A percentile compares a stretch with the other conserved stretches of the same genome.
Evolutionary conservation across 2,329 filamentous ascomycete genomes (phyloP).

Genomic region (Chrysosporium keratinophilum): DNA sequence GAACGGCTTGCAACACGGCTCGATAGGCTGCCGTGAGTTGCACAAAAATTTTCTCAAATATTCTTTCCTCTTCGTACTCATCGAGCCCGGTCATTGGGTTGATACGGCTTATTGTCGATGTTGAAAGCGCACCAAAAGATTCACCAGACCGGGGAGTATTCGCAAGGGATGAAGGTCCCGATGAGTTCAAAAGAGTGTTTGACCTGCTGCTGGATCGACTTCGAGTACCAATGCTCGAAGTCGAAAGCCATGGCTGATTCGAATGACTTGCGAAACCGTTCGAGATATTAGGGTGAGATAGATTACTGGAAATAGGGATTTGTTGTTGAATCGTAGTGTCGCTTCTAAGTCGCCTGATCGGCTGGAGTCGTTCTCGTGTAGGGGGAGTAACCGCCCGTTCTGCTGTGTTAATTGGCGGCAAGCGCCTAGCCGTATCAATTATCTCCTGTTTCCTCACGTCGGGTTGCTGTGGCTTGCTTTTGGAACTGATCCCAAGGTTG

Average conservation of each 20-base stretch:
- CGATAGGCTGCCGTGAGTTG: slow-evolving; percentile 65
- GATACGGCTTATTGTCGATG: slow-evolving; percentile 40
- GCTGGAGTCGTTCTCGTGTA: slow-evolving; percentile 37
- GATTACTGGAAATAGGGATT: slow-evolving; percentile 25
- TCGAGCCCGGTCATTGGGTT: slow-evolving; percentile 51
- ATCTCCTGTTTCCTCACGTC: slow-evolving; percentile 22
- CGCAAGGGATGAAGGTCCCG: slow-evolving; percentile 39
- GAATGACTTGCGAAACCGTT: slow-evolving; percentile 25
- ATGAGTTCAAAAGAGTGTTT: slow-evolving; percentile 43
- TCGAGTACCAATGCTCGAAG: slow-evolving; percentile 28
- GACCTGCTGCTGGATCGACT: slow-evolving; percentile 44
- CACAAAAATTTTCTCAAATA: slow-evolving; percentile 73
- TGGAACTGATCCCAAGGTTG: slow-evolving; percentile 39
- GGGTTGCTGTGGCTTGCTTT: slow-evolving; percentile 23
- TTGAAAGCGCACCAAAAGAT: slow-evolving; percentile 52
- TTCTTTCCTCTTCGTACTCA: slow-evolving; percentile 62
- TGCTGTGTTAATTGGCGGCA: slow-evolving; percentile 23
- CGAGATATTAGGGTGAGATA: slow-evolving; percentile 20
- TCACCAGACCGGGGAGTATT: slow-evolving; percentile 76
- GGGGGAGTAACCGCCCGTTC: slow-evolving; percentile 32
- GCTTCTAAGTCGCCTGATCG: slow-evolving; percentile 39
- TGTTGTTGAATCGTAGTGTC: slow-evolving; percentile 43
- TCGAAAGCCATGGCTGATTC: slow-evolving; percentile 16
- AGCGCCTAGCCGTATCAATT: slow-evolving; percentile 17
- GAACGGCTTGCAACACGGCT: slow-evolving; percentile 60